Evolutionary conservation across 2,329 filamentous ascomycete genomes (phyloP).

Genomic region (Aspergillus oerlinghausenensis): DNA sequence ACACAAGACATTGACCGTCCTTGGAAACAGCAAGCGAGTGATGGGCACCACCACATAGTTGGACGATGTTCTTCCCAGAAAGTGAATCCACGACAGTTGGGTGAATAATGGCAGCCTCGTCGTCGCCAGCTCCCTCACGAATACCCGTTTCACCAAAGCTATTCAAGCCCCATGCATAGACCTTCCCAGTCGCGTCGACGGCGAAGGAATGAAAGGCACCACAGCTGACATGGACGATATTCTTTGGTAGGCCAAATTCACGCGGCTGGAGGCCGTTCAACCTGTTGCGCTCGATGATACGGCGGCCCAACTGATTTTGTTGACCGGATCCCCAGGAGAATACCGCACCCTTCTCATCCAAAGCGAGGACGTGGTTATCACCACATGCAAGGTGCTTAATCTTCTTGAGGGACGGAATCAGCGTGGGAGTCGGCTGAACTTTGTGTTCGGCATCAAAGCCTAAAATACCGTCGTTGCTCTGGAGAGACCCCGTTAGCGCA

Average conservation of each 20-base stretch:
- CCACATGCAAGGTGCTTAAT: conserved; percentile 52
- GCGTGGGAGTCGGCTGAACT: conserved; percentile 43
- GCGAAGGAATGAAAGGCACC: conserved; percentile 82
- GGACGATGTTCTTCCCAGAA: conserved; percentile 57
- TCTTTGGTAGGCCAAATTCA: conserved; percentile 54
- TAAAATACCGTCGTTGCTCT: conserved; percentile 61
- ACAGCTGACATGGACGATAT: conserved; percentile 59
- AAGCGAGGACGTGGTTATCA: conserved; percentile 54
- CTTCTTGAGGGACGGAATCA: conserved; percentile 51
- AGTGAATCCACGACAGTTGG: conserved; percentile 65
- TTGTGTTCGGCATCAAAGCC: conserved; percentile 49
- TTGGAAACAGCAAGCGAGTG: conserved; percentile 62
- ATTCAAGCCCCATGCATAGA: conserved; percentile 83
- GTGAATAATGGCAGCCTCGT: conserved; percentile 67
- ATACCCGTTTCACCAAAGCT: conserved; percentile 78
- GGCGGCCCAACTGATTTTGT: conserved; percentile 65
- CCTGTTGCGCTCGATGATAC: conserved; percentile 56
- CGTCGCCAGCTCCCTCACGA: conserved; percentile 58
- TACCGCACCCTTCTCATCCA: conserved; percentile 56
- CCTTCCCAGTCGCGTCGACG: conserved; percentile 61
- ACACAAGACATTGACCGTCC: conserved; percentile 53
- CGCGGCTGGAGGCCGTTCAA: conserved; percentile 52
- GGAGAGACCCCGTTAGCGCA: conserved; percentile 5
- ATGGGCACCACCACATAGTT: conserved; percentile 69
- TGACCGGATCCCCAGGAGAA: conserved; percentile 63